phyloP scores from a whole-genome alignment of 306 rosid species.

The Delonix regia region DNA sequence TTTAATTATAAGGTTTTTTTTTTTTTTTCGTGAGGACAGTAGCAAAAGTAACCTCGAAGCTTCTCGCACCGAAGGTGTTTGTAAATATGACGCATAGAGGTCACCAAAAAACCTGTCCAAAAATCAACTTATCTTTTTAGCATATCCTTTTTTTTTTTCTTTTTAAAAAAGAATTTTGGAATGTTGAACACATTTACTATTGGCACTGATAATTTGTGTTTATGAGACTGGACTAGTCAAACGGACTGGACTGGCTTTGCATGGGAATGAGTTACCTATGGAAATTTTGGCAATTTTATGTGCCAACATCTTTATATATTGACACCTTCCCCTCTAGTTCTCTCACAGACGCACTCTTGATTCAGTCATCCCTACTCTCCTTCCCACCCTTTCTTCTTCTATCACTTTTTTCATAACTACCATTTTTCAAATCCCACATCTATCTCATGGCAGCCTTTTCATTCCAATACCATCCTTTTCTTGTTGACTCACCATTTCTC shows the following conservation, averaged over 20 bases:
- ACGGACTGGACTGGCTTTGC: slow-evolving; percentile 2
- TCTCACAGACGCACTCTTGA: slow-evolving; percentile 50
- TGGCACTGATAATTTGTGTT: slow-evolving; percentile 12
- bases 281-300: slow-evolving; percentile 26
- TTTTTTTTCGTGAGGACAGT: background rate
- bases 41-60: background rate
- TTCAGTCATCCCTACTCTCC: slow-evolving; percentile 47
- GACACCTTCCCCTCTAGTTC: slow-evolving; percentile 43
- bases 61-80: background rate
- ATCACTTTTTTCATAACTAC: slow-evolving; percentile 48
- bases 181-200: background rate
- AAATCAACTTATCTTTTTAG: background rate
- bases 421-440: slow-evolving; percentile 34
- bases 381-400: slow-evolving; percentile 23
- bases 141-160: background rate
- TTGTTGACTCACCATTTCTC: slow-evolving; percentile 52
- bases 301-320: slow-evolving; percentile 48
- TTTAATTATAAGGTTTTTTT: background rate
- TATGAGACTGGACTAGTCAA: slow-evolving; percentile 54
- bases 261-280: background rate
- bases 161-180: background rate
- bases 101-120: background rate
- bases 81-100: background rate
- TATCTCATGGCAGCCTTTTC: slow-evolving; percentile 76
- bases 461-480: slow-evolving; percentile 52